A percentile compares a stretch with the other conserved stretches of the same genome.
Conservation (phyloP, 2,329 filamentous ascomycete genomes). For the Scedosporium apiospermum region DNA sequence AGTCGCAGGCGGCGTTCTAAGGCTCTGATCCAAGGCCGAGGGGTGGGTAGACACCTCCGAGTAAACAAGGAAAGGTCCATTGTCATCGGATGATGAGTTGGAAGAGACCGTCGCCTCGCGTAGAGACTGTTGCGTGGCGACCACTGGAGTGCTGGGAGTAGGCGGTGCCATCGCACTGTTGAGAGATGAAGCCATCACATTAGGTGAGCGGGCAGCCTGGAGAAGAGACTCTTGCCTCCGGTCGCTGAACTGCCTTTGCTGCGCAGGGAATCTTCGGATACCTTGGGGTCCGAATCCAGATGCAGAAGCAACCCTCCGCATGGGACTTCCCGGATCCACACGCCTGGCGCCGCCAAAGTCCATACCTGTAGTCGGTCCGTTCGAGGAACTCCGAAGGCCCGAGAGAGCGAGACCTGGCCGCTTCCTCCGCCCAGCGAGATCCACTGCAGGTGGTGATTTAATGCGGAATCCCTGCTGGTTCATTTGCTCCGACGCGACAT, state of each 20-base stretch:
- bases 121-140: slow-evolving; percentile 25
- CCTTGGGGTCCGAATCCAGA: slow-evolving; percentile 26
- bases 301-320: slow-evolving; percentile 45
- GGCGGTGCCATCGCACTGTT: slow-evolving; percentile 34
- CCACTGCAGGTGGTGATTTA: slow-evolving; percentile 39
- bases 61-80: slow-evolving; percentile 9
- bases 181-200: slow-evolving; percentile 22
- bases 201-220: slow-evolving; percentile 32
- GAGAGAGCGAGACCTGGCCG: slow-evolving; percentile 31
- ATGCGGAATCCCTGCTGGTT: slow-evolving; percentile 20
- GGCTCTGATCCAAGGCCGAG: slow-evolving; percentile 30
- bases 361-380: slow-evolving; percentile 33
- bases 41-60: slow-evolving; percentile 7
- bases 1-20: slow-evolving; percentile 45
- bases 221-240: slow-evolving; percentile 35
- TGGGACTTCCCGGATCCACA: slow-evolving; percentile 34
- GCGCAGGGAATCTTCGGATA: slow-evolving; percentile 18
- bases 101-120: slow-evolving; percentile 30
- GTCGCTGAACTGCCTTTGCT: slow-evolving; percentile 28
- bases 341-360: slow-evolving; percentile 31
- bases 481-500: background rate
- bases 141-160: slow-evolving; percentile 38
- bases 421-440: slow-evolving; percentile 45
- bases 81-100: slow-evolving; percentile 26
- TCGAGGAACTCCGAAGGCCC: slow-evolving; percentile 38